Conservation (phyloP, 2,329 filamentous ascomycete species). For the Davidsoniella virescens region DNA sequence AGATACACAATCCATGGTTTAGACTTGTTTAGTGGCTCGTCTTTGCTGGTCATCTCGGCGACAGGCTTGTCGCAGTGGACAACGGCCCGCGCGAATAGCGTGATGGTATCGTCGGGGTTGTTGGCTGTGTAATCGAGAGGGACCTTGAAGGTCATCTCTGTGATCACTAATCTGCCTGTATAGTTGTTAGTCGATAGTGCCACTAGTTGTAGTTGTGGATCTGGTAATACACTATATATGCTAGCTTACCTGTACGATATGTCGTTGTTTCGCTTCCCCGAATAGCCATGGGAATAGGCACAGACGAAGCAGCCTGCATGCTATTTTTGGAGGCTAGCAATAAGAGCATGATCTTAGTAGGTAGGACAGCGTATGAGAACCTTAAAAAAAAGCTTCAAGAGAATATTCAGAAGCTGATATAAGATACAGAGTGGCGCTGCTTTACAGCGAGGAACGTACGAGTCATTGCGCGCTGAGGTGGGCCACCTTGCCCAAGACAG, state of each 20-base stretch:
- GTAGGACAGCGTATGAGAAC: not conserved
- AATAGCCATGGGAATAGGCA: slow-evolving; percentile 6
- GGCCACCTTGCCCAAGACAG: slow-evolving; percentile 2
- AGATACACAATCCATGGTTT: slow-evolving; percentile 55
- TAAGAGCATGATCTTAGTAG: not conserved
- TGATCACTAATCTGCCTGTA: slow-evolving; percentile 55
- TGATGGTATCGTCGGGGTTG: slow-evolving; percentile 43
- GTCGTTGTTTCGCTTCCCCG: slow-evolving; percentile 4
- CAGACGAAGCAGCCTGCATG: not conserved
- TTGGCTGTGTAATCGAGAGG: slow-evolving; percentile 56
- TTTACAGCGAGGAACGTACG: not conserved
- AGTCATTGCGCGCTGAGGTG: not conserved
- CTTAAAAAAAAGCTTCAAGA: not conserved
- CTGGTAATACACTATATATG: not conserved
- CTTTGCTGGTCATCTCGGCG: slow-evolving; percentile 25
- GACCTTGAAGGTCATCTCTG: slow-evolving; percentile 75
- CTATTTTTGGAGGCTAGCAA: not conserved
- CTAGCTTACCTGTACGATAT: slow-evolving; percentile 6
- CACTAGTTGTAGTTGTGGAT: not conserved
- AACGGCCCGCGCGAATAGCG: slow-evolving; percentile 63
- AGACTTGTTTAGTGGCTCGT: slow-evolving; percentile 22
- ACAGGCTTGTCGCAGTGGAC: slow-evolving; percentile 48
- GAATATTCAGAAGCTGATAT: not conserved
- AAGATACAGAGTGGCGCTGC: not conserved
- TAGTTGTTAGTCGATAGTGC: not conserved